These are phyloP conservation scores for Piloderma croceum DNA, from an alignment of 768 basidiomycete species.

Conservation along the genomic window DNA sequence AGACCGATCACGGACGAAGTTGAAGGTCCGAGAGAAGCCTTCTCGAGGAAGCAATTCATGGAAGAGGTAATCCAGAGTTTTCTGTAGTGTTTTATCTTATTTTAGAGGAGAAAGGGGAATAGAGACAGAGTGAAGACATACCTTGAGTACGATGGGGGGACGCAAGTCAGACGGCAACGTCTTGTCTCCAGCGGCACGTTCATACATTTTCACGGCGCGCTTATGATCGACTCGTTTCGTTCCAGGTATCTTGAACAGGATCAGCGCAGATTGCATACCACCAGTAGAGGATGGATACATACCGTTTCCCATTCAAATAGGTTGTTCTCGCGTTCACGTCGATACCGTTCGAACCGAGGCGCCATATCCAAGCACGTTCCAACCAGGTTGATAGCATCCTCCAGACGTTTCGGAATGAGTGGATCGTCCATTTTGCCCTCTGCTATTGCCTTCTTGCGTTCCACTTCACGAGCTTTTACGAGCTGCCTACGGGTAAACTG, in stretches of 20 bases:
- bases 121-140: constrained; percentile 21
- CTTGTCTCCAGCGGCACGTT: constrained; percentile 91
- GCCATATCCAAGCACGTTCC: constrained; percentile 95
- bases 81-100: constrained; percentile 42
- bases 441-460: constrained; percentile 68
- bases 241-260: constrained; percentile 57
- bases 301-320: constrained; percentile 84
- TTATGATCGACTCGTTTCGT: constrained; percentile 83
- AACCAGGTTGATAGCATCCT: constrained; percentile 88
- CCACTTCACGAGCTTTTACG: constrained; percentile 66
- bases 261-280: constrained; percentile 26
- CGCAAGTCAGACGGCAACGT: constrained; percentile 87
- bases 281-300: constrained; percentile 25
- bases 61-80: constrained; percentile 90
- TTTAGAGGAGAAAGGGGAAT: constrained; percentile 3
- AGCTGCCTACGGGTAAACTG: constrained; percentile 38
- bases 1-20: constrained; percentile 89
- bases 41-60: constrained; percentile 66
- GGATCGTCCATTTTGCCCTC: constrained; percentile 90
- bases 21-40: constrained; percentile 65
- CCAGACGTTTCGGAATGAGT: constrained; percentile 66
- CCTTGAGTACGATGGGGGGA: constrained; percentile 79
- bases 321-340: constrained; percentile 85
- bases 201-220: constrained; percentile 91
- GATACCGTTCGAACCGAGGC: constrained; percentile 87